These are phyloP conservation scores for Lichtheimia ramosa DNA, from an alignment of 371 early-diverging fungal species.

Conservation along the genomic window DNA sequence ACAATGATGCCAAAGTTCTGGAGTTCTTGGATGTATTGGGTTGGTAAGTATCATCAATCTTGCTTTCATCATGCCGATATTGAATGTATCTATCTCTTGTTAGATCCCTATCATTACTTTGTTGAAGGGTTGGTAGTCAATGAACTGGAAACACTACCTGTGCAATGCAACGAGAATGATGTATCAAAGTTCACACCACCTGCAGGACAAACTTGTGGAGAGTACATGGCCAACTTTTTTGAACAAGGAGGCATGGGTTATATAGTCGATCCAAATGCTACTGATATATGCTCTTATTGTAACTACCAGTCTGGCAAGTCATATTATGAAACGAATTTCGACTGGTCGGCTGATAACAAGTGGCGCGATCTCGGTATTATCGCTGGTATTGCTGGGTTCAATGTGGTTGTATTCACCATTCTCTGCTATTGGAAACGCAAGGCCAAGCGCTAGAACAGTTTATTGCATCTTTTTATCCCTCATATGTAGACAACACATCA, in stretches of 20 bases:
- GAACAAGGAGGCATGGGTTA: slow-evolving; percentile 48
- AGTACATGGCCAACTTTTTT: slow-evolving; percentile 55
- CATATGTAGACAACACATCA: too few species aligned
- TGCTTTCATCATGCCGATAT: slow-evolving; percentile 14
- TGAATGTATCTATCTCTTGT: too few species aligned
- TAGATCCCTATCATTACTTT: slow-evolving; percentile 63
- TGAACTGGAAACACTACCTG: slow-evolving; percentile 51
- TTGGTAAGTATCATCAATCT: slow-evolving; percentile 47
- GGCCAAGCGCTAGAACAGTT: slow-evolving; percentile 16
- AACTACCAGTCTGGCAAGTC: slow-evolving; percentile 53
- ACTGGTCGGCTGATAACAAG: slow-evolving; percentile 44
- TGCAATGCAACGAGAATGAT: slow-evolving; percentile 51
- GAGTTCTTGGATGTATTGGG: slow-evolving; percentile 78
- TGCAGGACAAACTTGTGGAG: slow-evolving; percentile 54
- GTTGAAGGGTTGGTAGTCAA: slow-evolving; percentile 69
- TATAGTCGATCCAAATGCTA: slow-evolving; percentile 45
- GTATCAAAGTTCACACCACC: slow-evolving; percentile 54
- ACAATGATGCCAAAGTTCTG: slow-evolving; percentile 73
- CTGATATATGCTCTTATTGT: slow-evolving; percentile 60
- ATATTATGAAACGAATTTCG: slow-evolving; percentile 28
- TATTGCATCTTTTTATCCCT: background rate
- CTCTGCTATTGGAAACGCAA: slow-evolving; percentile 23
- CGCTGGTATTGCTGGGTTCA: slow-evolving; percentile 50
- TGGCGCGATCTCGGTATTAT: slow-evolving; percentile 69
- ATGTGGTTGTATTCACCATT: slow-evolving; percentile 36